Percentiles rank a stretch among this genome's conserved stretches.
phyloP scores from a whole-genome alignment of 78 protist species.

The Speleostelium caveatum region DNA sequence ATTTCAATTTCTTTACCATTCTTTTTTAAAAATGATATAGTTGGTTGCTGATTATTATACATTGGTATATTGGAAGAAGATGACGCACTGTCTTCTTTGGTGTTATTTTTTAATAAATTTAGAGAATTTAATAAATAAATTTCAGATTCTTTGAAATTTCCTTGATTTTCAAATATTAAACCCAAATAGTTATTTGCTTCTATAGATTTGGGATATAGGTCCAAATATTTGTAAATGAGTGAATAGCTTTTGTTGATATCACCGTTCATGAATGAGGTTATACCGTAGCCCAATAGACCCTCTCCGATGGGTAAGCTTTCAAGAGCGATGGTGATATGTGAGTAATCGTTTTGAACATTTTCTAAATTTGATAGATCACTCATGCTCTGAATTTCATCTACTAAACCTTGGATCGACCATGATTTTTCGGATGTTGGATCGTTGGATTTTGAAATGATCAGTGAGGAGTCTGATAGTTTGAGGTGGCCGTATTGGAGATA shows the following conservation, averaged over 20 bases:
- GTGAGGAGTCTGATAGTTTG: constrained; percentile 15
- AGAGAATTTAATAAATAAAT: neutral
- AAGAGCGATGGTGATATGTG: constrained; percentile 20
- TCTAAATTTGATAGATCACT: neutral
- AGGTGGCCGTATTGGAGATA: constrained; percentile 42
- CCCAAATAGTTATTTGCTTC: constrained; percentile 33
- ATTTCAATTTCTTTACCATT: neutral
- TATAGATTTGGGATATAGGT: constrained; percentile 14
- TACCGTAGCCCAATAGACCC: constrained; percentile 32
- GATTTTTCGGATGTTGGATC: neutral
- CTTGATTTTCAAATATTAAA: constrained; percentile 15
- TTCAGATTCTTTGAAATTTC: neutral
- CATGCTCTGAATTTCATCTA: constrained; percentile 24
- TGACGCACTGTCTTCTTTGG: neutral
- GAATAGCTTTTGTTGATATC: neutral
- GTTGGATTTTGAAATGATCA: constrained; percentile 41
- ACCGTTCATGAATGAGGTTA: neutral
- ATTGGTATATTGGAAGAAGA: too few species aligned
- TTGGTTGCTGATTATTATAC: neutral
- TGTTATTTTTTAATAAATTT: neutral
- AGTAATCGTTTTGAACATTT: constrained; percentile 15
- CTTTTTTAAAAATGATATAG: neutral
- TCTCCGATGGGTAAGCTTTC: constrained; percentile 49
- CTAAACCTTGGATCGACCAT: constrained; percentile 72
- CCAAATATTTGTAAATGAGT: neutral